Percentiles rank a stretch among this genome's conserved stretches.
Evolutionary conservation across 2,329 filamentous ascomycete genomes (phyloP).

Genomic region (Orbilia brochopaga): DNA sequence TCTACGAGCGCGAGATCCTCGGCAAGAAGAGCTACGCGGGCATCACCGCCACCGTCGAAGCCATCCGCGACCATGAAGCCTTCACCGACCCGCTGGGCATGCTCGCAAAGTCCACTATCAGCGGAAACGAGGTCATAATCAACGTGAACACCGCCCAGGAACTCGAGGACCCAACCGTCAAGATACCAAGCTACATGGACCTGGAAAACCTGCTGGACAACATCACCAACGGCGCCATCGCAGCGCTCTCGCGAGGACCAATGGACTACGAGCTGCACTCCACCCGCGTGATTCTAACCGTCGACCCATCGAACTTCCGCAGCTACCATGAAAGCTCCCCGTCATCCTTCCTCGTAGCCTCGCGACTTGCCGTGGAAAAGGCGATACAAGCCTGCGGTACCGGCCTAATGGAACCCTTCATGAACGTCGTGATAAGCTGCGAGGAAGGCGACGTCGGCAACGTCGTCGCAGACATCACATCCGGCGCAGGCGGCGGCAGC

Average conservation of each 20-base stretch:
- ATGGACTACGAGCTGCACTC: constrained; percentile 80
- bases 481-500: constrained; percentile 73
- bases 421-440: constrained; percentile 84
- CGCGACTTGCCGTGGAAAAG: constrained; percentile 70
- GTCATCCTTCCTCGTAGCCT: constrained; percentile 71
- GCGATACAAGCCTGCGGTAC: constrained; percentile 68
- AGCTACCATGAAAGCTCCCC: constrained; percentile 68
- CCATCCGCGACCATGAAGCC: constrained; percentile 61
- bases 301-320: constrained; percentile 73
- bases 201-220: constrained; percentile 61
- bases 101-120: constrained; percentile 63
- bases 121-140: constrained; percentile 74
- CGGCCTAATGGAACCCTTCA: constrained; percentile 86
- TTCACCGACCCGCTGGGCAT: constrained; percentile 38
- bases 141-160: constrained; percentile 56
- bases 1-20: constrained; percentile 79
- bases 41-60: constrained; percentile 72
- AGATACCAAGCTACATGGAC: constrained; percentile 53
- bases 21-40: constrained; percentile 79
- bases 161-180: constrained; percentile 57
- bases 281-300: constrained; percentile 71
- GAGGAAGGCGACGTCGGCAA: constrained; percentile 80
- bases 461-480: constrained; percentile 78
- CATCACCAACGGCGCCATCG: constrained; percentile 79
- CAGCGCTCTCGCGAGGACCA: constrained; percentile 83